phyloP scores from a whole-genome alignment of 345 rosid genomes.

The Rhodamnia argentea region DNA sequence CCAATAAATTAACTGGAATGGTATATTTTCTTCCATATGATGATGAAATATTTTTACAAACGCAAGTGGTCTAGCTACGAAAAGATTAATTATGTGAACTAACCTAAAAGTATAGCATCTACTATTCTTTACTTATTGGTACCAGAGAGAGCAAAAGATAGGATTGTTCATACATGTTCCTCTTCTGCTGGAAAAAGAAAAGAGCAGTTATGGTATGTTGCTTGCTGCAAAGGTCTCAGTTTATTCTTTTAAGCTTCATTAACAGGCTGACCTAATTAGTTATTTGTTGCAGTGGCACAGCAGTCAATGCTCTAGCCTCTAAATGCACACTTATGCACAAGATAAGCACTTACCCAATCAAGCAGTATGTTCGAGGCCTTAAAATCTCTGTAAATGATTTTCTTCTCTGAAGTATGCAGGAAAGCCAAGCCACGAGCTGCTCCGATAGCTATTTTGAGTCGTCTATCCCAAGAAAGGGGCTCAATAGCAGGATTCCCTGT shows the following conservation, averaged over 20 bases:
- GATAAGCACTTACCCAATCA: conserved; percentile 48
- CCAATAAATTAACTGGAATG: neutral
- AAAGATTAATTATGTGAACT: neutral
- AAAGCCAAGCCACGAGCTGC: conserved; percentile 77
- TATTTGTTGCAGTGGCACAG: neutral
- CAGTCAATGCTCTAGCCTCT: neutral
- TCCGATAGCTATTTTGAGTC: conserved; percentile 68
- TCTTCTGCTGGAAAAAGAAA: neutral
- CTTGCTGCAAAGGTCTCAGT: neutral
- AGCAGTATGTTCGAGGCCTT: conserved; percentile 79
- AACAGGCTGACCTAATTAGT: neutral
- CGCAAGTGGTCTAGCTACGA: neutral
- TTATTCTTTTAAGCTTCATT: neutral
- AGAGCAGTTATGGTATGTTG: neutral
- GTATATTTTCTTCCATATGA: neutral
- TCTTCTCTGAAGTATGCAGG: conserved; percentile 58
- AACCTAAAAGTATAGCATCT: neutral
- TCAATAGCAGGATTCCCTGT: conserved; percentile 37
- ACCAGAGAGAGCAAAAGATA: neutral
- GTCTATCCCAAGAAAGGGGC: conserved; percentile 73
- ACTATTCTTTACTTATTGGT: neutral
- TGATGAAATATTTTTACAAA: neutral
- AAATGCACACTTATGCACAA: neutral
- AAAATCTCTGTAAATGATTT: conserved; percentile 78
- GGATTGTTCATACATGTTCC: neutral